These are phyloP conservation scores for Coprinellus aureogranulatus DNA, from an alignment of 768 basidiomycete species.

Conservation along the genomic window DNA sequence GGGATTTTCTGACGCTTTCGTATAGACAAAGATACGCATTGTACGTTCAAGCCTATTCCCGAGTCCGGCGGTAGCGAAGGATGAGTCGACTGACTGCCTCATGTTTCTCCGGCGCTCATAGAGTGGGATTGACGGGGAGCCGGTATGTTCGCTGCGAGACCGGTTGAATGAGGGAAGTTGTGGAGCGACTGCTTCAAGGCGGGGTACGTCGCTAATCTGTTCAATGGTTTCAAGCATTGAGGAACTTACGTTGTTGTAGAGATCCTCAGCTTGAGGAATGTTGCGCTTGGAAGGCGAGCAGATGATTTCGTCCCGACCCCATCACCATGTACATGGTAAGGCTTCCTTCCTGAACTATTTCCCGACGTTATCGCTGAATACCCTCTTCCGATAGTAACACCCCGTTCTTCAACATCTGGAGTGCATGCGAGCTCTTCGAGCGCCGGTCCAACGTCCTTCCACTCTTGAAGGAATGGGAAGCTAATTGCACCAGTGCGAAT, in stretches of 20 bases:
- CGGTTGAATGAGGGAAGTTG: not conserved
- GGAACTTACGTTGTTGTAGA: not conserved
- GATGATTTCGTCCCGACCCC: not conserved
- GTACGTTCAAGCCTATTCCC: not conserved
- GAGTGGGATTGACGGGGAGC: not conserved
- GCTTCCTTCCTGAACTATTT: not conserved
- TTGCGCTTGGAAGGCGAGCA: not conserved
- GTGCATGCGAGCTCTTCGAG: slow-evolving; percentile 6
- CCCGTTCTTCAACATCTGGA: slow-evolving; percentile 11
- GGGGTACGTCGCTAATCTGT: not conserved
- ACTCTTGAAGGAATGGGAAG: not conserved
- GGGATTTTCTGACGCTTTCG: not conserved
- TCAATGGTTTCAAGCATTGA: not conserved
- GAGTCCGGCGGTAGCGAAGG: too few relatives aligned
- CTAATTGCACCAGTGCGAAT: not conserved
- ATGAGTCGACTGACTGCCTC: too few relatives aligned
- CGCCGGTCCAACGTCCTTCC: not conserved
- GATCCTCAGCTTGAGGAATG: not conserved
- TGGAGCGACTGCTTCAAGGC: too few relatives aligned
- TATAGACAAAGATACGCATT: not conserved
- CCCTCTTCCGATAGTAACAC: not conserved
- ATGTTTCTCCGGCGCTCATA: not conserved
- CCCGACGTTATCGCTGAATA: not conserved
- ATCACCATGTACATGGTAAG: slow-evolving; percentile 5
- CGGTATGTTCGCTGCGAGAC: not conserved